Base-by-base conservation (phyloP, 805 yeast species). In the Candida khao-thaluensis region DNA sequence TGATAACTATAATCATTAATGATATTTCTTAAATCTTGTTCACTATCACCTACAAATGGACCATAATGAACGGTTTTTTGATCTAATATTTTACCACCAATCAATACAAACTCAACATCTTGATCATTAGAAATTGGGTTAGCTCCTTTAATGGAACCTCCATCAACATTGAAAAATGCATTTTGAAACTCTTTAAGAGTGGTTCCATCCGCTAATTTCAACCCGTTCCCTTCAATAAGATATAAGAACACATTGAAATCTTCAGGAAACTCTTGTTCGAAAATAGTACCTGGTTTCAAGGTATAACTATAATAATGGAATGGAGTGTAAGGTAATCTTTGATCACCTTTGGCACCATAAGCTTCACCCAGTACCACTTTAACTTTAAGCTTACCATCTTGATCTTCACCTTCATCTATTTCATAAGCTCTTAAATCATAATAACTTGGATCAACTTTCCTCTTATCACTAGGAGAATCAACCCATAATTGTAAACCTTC, bases 401-500 rank as follows among this genome's bases (percentile, higher is more conserved):
- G 72, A 32, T 85, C 82, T 38, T 66, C 69, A 7, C 70, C 90
- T 35, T 75, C 65, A 6, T 95, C 95, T 35, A 85, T 80, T 53
- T 86, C 93, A 49, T 67, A 68, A 3, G 72, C 69, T 56, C 77
- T 76, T 55, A 88, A 70, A 53, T 87, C 95, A 52, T 95, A 76
- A 63, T 88, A 88, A 41, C 90, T 66, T 27, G 95, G 95, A 22
- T 74, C 76, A 45, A 73, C 62, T 41, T 80, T 69, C 51, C 85
- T 85, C 54, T 81, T 58, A 1, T 71, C 60, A 30, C 65, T 75
- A 14, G 93, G 95, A 49, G 81, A 72, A 57, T 86, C 95, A 25
- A 86, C 93, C 96, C 96, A 88, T 38, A 88, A 66, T 60, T 88
- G 96, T 69, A 87, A 66, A 44, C 95, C 95, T 21, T 64, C 62